Percentiles rank a stretch among this genome's conserved stretches.
phyloP scores from a whole-genome alignment of 208 protist species.

The Trichomonas vaginalis region DNA sequence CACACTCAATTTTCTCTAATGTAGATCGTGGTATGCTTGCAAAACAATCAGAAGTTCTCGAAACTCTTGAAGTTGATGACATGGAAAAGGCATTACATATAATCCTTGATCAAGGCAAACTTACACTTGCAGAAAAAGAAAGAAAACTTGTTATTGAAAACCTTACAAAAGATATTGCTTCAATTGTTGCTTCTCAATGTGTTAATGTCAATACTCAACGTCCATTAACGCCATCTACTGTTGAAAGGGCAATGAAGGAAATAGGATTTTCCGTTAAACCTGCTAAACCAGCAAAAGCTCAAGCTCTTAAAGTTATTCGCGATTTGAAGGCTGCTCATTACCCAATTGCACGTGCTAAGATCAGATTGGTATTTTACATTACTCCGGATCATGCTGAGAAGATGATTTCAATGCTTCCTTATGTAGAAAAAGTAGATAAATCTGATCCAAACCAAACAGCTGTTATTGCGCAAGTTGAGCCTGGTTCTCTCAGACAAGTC shows the following conservation, averaged over 20 bases:
- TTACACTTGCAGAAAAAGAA: conserved; percentile 11
- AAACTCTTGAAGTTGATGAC: not conserved
- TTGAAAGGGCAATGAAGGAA: not conserved
- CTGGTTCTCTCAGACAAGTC: not conserved
- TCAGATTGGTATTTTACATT: not conserved
- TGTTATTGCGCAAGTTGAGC: conserved; percentile 14
- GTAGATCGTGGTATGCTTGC: conserved; percentile 7
- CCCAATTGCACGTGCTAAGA: not conserved
- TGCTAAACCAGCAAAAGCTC: not conserved
- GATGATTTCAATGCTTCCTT: conserved; percentile 17
- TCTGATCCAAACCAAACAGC: not conserved
- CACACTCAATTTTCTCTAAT: not conserved
- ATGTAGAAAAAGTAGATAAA: not conserved
- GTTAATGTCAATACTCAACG: not conserved
- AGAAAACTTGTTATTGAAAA: not conserved
- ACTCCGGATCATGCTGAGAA: not conserved
- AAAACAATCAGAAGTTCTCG: not conserved
- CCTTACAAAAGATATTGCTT: conserved; percentile 6
- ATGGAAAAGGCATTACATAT: not conserved
- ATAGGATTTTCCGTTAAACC: not conserved
- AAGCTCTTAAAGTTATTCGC: not conserved
- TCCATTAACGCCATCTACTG: not conserved
- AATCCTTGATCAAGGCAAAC: not conserved
- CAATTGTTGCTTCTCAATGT: conserved; percentile 16
- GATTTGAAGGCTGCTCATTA: not conserved